phyloP scores from a whole-genome alignment of 805 yeast genomes.

The Candida nemodendra region DNA sequence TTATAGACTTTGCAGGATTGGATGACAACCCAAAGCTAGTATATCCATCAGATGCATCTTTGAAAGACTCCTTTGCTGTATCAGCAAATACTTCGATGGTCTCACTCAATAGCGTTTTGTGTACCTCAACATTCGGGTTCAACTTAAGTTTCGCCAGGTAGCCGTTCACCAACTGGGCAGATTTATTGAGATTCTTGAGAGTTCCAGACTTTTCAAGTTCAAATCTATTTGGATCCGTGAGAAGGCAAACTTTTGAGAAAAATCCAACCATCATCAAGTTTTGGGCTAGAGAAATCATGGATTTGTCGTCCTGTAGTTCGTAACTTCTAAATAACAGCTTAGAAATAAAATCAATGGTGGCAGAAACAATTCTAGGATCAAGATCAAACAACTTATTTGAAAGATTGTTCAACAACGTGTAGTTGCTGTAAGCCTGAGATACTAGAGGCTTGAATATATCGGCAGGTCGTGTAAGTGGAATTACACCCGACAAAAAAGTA shows the following conservation, averaged over 20 bases:
- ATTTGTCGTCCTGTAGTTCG: slow-evolving; percentile 37
- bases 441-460: slow-evolving; percentile 21
- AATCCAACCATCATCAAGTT: slow-evolving; percentile 48
- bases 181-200: slow-evolving; percentile 13
- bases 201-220: slow-evolving; percentile 17
- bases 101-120: slow-evolving; percentile 40
- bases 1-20: slow-evolving; percentile 42
- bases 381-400: slow-evolving; percentile 41
- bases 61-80: slow-evolving; percentile 40
- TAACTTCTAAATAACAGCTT: slow-evolving; percentile 44
- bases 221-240: slow-evolving; percentile 35
- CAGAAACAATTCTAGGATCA: slow-evolving; percentile 43
- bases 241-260: slow-evolving; percentile 41
- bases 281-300: slow-evolving; percentile 44
- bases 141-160: slow-evolving; percentile 36
- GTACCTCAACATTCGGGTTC: slow-evolving; percentile 39
- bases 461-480: slow-evolving; percentile 39
- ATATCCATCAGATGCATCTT: slow-evolving; percentile 43
- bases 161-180: slow-evolving; percentile 38
- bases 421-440: slow-evolving; percentile 33
- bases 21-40: slow-evolving; percentile 46
- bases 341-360: slow-evolving; percentile 44
- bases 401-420: slow-evolving; percentile 41
- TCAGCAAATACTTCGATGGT: slow-evolving; percentile 38
- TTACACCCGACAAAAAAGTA: slow-evolving; percentile 41